Evolutionary conservation across 2,329 filamentous ascomycete genomes (phyloP).

Genomic region (Alternaria sp.): DNA sequence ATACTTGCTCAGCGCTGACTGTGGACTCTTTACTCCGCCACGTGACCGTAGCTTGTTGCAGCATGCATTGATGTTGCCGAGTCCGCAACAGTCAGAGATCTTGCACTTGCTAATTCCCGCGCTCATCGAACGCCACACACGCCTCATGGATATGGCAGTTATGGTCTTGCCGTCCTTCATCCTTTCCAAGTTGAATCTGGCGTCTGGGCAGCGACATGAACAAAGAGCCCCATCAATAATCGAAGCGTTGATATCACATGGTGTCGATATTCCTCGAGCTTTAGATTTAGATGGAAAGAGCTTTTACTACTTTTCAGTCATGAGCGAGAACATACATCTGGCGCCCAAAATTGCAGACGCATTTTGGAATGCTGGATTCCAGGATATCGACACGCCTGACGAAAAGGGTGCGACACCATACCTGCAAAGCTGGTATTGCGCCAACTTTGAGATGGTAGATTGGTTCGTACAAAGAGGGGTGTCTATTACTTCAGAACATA

Average conservation of each 20-base stretch:
- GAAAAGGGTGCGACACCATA: background rate
- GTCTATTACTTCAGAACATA: background rate
- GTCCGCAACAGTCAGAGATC: too few relatives aligned
- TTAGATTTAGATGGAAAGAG: background rate
- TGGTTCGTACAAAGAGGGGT: background rate
- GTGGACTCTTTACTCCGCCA: background rate
- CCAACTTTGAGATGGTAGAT: background rate
- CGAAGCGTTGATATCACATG: background rate
- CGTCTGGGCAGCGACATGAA: background rate
- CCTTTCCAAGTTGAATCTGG: background rate
- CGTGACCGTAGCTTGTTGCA: too few relatives aligned
- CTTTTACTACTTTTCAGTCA: background rate
- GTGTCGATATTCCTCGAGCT: background rate
- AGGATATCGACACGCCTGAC: background rate
- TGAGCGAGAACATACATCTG: too few relatives aligned
- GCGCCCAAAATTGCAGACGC: background rate
- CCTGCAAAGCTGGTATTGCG: background rate
- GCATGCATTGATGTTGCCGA: too few relatives aligned
- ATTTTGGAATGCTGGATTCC: background rate
- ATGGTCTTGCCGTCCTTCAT: background rate
- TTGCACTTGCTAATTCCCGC: too few relatives aligned
- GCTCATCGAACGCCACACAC: too few relatives aligned
- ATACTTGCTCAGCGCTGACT: background rate
- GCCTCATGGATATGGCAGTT: too few relatives aligned
- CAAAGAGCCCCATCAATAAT: background rate